These are phyloP conservation scores for Elongisporangium prolatum DNA, from an alignment of 352 stramenopile species.

Conservation along the genomic window DNA sequence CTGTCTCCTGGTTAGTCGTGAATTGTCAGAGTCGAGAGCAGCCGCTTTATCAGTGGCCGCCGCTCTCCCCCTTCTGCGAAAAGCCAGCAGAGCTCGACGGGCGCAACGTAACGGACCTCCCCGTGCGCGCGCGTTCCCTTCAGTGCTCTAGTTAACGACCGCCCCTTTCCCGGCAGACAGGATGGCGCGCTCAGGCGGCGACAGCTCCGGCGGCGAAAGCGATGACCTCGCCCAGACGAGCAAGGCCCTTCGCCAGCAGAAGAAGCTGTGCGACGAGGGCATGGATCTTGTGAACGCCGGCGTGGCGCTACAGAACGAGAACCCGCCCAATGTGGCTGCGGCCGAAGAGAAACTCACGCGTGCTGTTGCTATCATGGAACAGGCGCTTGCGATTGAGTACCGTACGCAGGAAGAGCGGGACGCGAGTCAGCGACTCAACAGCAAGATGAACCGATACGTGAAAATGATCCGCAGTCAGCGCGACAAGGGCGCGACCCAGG, in stretches of 20 bases:
- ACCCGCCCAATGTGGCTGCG: slow-evolving; percentile 36
- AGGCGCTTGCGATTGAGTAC: slow-evolving; percentile 76
- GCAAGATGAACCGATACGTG: slow-evolving; percentile 85
- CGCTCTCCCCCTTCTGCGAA: not conserved
- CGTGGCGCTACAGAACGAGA: slow-evolving; percentile 72
- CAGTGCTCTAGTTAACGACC: not conserved
- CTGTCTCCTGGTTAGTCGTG: not conserved
- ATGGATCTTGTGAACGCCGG: slow-evolving; percentile 82
- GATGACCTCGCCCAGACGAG: slow-evolving; percentile 57
- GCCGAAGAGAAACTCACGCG: slow-evolving; percentile 63
- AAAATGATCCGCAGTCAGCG: slow-evolving; percentile 85
- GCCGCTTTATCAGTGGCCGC: not conserved
- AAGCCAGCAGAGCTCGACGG: not conserved
- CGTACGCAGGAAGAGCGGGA: slow-evolving; percentile 65
- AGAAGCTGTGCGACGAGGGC: slow-evolving; percentile 73
- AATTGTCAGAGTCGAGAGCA: not conserved
- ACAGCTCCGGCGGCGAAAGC: slow-evolving; percentile 45
- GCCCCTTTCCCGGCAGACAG: slow-evolving; percentile 4
- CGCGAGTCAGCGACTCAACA: slow-evolving; percentile 62
- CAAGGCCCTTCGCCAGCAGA: slow-evolving; percentile 61
- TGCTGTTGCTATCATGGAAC: slow-evolving; percentile 74
- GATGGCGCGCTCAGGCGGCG: slow-evolving; percentile 38
- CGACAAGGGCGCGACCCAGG: slow-evolving; percentile 37
- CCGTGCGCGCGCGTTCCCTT: not conserved
- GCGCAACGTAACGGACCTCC: not conserved